A percentile compares a stretch with the other conserved stretches of the same genome.
These are phyloP conservation scores for Venturia effusa DNA, from an alignment of 2,329 filamentous ascomycete genomes.

Conservation along the genomic window DNA sequence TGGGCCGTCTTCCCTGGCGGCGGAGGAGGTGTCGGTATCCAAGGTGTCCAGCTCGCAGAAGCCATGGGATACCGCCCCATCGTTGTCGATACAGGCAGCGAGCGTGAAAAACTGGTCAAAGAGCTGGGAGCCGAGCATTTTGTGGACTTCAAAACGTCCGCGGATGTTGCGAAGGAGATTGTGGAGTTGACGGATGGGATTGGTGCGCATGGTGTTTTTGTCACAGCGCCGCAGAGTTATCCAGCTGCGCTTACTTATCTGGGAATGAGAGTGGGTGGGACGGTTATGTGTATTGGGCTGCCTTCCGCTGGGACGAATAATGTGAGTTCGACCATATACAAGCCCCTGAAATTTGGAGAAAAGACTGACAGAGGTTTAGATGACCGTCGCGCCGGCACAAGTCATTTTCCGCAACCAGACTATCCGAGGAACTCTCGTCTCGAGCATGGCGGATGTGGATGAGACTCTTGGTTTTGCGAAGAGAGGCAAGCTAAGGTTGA, in stretches of 20 bases:
- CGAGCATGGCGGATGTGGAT: constrained; percentile 10
- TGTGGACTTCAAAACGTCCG: constrained; percentile 41
- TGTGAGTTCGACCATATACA: background rate
- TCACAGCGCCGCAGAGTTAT: constrained; percentile 29
- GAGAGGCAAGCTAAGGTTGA: constrained; percentile 9
- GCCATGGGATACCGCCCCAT: constrained; percentile 48
- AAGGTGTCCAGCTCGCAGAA: constrained; percentile 36
- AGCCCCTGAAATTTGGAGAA: background rate
- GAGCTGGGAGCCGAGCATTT: constrained; percentile 45
- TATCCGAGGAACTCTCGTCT: constrained; percentile 6
- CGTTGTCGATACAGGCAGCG: constrained; percentile 42
- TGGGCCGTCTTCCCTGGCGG: constrained; percentile 31
- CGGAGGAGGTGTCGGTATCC: constrained; percentile 34
- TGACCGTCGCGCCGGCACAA: constrained; percentile 6
- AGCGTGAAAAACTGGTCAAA: constrained; percentile 35
- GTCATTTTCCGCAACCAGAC: constrained; percentile 9
- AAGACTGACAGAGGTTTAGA: background rate
- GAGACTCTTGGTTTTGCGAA: constrained; percentile 9
- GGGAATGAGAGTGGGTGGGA: constrained; percentile 8
- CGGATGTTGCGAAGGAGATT: constrained; percentile 31
- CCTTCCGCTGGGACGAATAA: constrained; percentile 9
- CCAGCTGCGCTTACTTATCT: constrained; percentile 10
- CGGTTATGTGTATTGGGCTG: constrained; percentile 12
- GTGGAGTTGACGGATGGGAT: constrained; percentile 35
- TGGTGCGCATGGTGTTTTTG: constrained; percentile 36